Base-by-base conservation (phyloP, 2,329 filamentous ascomycete genomes). In the Trichoderma polysporum region DNA sequence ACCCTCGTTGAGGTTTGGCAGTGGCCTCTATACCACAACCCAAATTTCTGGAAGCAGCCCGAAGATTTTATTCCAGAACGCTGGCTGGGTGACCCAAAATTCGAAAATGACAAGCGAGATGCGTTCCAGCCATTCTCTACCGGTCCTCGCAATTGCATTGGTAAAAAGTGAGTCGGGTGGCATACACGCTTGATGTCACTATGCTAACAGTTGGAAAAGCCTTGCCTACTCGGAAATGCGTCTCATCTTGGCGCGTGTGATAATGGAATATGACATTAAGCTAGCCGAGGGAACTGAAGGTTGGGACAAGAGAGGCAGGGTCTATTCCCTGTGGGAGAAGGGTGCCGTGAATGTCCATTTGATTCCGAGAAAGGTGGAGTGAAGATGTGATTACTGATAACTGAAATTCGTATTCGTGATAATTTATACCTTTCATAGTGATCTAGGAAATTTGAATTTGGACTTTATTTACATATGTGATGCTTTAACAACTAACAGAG, bases 21-120 rank as follows among this genome's bases (percentile, higher is more conserved):
- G 7, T 79, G 74, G 73, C 73, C 79, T 4, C 70, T 75, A 6
- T 76, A 76, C 53, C 76, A 79, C 57, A 72, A 73, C 25, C 69
- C 74, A 15, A 56, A 70, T 6, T 73, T 78, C 68, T 82, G 78
- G 66, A 68, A 67, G 3, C 64, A 74, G 1, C 75, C 79, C 0
- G 68, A 74, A 8, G 68, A 72, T 2, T 82, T 81, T 66, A 68
- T 74, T 13, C 81, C 80, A 0, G 79, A 81, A 66, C 72, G 80
- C 4, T 82, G 78, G 72, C 64, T 76, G 0, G 72, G 70, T 13
- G 70, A 74, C 15, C 54, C 61, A 1, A 63, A 53, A 19, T 75
- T 70, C 31, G 69, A 54, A 1, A 66, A 66, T 22, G 76, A 78
- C 61, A 66, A 70, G 15, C 70, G 65, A 8, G 70, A 73, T 4